Conservation (phyloP, 176 grass and related monocot species). For the Echinochloa phyllopogon region DNA sequence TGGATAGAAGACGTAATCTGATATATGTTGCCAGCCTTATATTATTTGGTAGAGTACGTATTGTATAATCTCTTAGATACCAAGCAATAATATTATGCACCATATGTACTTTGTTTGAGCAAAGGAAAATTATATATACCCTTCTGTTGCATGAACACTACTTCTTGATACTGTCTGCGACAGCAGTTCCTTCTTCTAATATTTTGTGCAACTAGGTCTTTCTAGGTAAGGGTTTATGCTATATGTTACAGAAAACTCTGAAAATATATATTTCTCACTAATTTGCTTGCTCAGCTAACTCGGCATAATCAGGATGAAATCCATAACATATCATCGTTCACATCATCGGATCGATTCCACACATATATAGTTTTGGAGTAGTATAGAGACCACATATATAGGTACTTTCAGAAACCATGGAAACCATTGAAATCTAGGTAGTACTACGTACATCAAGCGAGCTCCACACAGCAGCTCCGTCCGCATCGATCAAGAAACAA, state of each 20-base stretch:
- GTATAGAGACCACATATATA: no score
- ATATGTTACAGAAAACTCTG: not conserved
- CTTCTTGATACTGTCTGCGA: not conserved
- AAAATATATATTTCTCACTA: not conserved
- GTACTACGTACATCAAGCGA: not conserved
- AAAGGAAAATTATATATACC: not conserved
- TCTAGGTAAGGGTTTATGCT: not conserved
- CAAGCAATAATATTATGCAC: slow-evolving; percentile 7
- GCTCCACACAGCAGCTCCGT: not conserved
- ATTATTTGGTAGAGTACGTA: not conserved
- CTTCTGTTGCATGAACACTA: not conserved
- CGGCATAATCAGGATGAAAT: not conserved
- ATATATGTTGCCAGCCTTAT: not conserved
- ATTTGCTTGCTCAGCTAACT: not conserved
- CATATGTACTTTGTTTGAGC: not conserved
- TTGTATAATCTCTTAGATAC: not conserved
- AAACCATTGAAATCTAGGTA: slow-evolving; percentile 28
- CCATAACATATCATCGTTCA: not conserved
- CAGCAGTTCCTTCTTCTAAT: not conserved
- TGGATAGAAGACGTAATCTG: not conserved
- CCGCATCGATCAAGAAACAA: not conserved
- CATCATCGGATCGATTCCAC: not conserved
- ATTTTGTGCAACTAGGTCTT: slow-evolving; percentile 3
- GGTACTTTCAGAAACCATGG: no score
- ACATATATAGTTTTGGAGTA: not conserved